A percentile compares a stretch with the other conserved stretches of the same genome.
Evolutionary conservation across 768 basidiomycete species (phyloP).

Genomic region (Scleroderma bovista): DNA sequence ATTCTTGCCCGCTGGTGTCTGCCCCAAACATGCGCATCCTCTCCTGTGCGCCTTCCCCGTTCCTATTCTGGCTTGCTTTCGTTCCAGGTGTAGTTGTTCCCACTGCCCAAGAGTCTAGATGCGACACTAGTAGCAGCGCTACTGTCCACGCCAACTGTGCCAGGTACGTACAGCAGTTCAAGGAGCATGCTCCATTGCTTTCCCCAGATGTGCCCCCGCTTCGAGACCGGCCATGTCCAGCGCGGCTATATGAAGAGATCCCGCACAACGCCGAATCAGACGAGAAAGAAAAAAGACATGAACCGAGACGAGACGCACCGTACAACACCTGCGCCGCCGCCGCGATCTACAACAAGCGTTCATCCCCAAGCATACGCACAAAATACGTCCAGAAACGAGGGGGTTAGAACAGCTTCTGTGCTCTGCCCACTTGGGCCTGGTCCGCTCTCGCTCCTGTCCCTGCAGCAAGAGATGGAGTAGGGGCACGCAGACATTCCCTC

Average conservation of each 20-base stretch:
- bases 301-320: slow-evolving; percentile 40
- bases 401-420: slow-evolving; percentile 44
- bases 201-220: slow-evolving; percentile 64
- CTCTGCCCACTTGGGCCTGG: not conserved
- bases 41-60: not conserved
- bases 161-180: slow-evolving; percentile 56
- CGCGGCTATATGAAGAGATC: slow-evolving; percentile 42
- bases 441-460: too few relatives aligned
- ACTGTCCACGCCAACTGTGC: slow-evolving; percentile 46
- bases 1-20: slow-evolving; percentile 54
- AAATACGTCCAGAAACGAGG: slow-evolving; percentile 72
- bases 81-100: slow-evolving; percentile 11
- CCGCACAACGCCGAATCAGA: slow-evolving; percentile 10
- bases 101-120: too few relatives aligned
- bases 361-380: slow-evolving; percentile 52
- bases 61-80: not conserved
- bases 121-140: too few relatives aligned
- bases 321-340: slow-evolving; percentile 65
- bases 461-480: slow-evolving; percentile 32
- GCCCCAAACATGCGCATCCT: slow-evolving; percentile 47
- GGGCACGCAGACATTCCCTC: slow-evolving; percentile 78
- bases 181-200: slow-evolving; percentile 74
- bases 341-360: slow-evolving; percentile 46
- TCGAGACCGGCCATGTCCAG: slow-evolving; percentile 65
- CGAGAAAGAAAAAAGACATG: not conserved